Conservation (phyloP, 1,284 basidiomycete genomes). For the Puccinia horiana region DNA sequence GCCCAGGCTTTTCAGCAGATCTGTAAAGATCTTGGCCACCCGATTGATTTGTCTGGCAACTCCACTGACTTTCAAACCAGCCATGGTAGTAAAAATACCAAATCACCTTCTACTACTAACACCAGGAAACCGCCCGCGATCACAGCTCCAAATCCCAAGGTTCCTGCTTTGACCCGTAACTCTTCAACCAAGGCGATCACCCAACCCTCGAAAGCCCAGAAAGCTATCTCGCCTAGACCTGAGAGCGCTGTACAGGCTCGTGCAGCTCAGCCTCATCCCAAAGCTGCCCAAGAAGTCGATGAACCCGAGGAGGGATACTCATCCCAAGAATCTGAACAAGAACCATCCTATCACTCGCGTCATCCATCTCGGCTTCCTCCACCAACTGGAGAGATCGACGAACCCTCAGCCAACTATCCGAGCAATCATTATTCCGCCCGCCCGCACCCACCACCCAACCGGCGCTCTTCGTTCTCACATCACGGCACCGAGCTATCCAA, state of each 20-base stretch:
- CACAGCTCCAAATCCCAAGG: neutral
- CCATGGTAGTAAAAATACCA: neutral
- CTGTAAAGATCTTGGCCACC: constrained; percentile 37
- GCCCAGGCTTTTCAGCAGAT: constrained; percentile 42
- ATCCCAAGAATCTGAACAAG: neutral
- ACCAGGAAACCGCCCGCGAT: neutral
- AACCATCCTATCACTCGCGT: neutral
- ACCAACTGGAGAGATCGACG: neutral
- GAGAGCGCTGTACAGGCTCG: neutral
- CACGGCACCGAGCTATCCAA: neutral
- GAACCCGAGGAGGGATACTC: constrained; percentile 22
- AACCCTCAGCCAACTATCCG: neutral
- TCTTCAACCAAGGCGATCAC: neutral
- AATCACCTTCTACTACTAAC: neutral
- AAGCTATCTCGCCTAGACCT: neutral
- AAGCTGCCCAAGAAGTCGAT: neutral
- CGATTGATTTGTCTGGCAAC: constrained; percentile 9
- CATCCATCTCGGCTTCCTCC: neutral
- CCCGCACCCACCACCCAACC: neutral
- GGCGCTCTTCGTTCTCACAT: constrained; percentile 40
- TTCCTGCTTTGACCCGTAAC: neutral
- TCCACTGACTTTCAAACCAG: neutral
- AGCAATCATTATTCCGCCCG: neutral
- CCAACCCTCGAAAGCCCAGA: neutral
- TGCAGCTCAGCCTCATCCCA: neutral